Base-by-base conservation (phyloP, 2,329 filamentous ascomycete species). In the Akanthomyces lecanii region DNA sequence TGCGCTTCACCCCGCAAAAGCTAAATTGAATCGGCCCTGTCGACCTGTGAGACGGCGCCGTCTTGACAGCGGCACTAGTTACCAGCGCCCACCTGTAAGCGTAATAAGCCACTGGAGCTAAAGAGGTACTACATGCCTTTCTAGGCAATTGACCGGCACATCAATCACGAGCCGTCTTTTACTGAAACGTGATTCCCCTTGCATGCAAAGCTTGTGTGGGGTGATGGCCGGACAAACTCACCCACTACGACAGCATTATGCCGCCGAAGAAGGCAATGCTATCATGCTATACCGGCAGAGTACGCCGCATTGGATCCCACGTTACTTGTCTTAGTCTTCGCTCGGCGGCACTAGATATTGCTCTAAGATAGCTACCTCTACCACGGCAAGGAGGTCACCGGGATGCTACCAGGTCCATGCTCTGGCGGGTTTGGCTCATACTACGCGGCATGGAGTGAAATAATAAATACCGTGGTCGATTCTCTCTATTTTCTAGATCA, bases 111-210 rank as follows among this genome's bases (percentile, higher is more conserved):
- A 42, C 50, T 38, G 48, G 40, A 50, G 60, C 60, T 50, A 56
- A 42, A n/a, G n/a, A 40, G 60, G 5, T 61, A n/a, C 60, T 62
- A 62, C 60, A 62, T 62, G 60, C 60, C 60, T 62, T 48, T 62
- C 30, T 55, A 18, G 60, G 60, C 16, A 62, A 40, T 50, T 18
- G 14, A 50, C 51, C 30, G 52, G 44, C 51, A 44, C 60, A 55
- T 56, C 33, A 53, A 54, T 61, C 58, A 61, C 50, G 58, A 61
- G 60, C 30, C 52, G 30, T 42, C 33, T 40, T 56, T 47, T 28
- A 25, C 23, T 55, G 60, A 62, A 55, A 55, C 60, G 60, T 62
- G 52, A 62, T 50, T 56, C 30, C 59, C 60, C 60, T 55, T 40
- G 42, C 30, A 55, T 23, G 40, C 30, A 47, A 23, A 30, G 51